A percentile compares a stretch with the other conserved stretches of the same genome.
These are phyloP conservation scores for Solanum etuberosum DNA, from an alignment of 257 asterid species.

Conservation along the genomic window DNA sequence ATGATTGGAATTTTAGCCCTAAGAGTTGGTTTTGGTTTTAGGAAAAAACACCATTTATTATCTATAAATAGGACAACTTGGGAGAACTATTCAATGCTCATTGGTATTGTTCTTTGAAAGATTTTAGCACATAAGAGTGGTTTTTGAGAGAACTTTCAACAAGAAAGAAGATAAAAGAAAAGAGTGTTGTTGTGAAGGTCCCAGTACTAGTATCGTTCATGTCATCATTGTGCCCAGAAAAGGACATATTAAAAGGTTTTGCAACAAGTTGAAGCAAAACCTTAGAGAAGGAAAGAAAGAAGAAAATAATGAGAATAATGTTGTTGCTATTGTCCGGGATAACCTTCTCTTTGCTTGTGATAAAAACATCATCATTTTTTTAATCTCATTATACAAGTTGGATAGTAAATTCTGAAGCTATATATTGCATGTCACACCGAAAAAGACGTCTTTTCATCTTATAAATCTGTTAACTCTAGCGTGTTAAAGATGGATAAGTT, in stretches of 20 bases:
- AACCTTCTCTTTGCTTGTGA: neutral
- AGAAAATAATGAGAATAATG: neutral
- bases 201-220: too few species aligned
- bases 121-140: neutral
- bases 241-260: neutral
- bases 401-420: too few species aligned
- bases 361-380: neutral
- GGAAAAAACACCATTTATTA: too few species aligned
- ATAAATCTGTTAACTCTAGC: too few species aligned
- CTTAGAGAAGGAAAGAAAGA: neutral
- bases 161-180: too few species aligned
- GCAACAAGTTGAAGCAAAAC: neutral
- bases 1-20: neutral
- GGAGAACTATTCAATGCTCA: too few species aligned
- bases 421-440: too few species aligned
- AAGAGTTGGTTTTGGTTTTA: too few species aligned
- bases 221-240: neutral
- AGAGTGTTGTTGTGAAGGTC: too few species aligned
- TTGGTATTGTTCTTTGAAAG: too few species aligned
- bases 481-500: neutral
- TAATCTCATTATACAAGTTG: neutral
- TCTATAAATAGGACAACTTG: too few species aligned
- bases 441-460: too few species aligned
- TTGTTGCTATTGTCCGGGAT: neutral
- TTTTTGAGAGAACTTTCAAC: neutral